Percentiles rank a stretch among this genome's conserved stretches.
phyloP scores from a whole-genome alignment of 2,329 filamentous ascomycete species.

The Talaromyces sp. region DNA sequence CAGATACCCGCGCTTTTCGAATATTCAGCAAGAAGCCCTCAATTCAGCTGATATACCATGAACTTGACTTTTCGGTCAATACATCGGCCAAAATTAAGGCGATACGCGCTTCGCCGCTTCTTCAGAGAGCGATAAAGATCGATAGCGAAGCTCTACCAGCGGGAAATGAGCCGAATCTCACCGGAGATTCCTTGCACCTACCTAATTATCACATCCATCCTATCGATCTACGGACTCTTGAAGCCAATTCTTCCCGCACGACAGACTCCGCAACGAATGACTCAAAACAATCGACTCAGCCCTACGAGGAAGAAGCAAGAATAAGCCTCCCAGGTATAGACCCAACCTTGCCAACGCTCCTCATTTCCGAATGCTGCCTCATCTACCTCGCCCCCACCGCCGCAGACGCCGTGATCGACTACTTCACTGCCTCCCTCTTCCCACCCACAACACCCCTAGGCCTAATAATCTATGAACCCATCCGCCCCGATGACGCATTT shows the following conservation, averaged over 20 bases:
- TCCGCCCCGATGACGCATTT: constrained; percentile 78
- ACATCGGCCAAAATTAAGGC: constrained; percentile 61
- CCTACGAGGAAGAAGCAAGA: neutral
- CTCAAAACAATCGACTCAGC: too few species aligned
- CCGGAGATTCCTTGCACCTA: constrained; percentile 46
- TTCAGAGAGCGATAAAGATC: constrained; percentile 32
- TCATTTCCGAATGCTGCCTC: constrained; percentile 93
- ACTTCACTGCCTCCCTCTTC: constrained; percentile 58
- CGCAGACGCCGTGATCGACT: constrained; percentile 62
- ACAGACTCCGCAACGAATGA: constrained; percentile 21
- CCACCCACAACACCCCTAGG: constrained; percentile 48
- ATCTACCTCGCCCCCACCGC: constrained; percentile 73
- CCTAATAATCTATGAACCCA: constrained; percentile 83
- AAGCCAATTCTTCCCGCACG: constrained; percentile 3
- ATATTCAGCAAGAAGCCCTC: constrained; percentile 52
- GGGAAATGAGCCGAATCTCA: constrained; percentile 31
- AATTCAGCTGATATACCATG: constrained; percentile 69
- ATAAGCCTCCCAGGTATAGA: constrained; percentile 47
- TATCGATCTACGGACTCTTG: constrained; percentile 65
- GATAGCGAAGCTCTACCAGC: neutral
- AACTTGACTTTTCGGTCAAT: constrained; percentile 81
- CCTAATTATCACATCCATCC: constrained; percentile 56
- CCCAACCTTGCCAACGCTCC: constrained; percentile 66
- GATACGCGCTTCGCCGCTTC: constrained; percentile 33
- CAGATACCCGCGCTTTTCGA: constrained; percentile 83